Evolutionary conservation across 2,329 filamentous ascomycete genomes (phyloP).

Genomic region (Tolypocladium endophyticum): DNA sequence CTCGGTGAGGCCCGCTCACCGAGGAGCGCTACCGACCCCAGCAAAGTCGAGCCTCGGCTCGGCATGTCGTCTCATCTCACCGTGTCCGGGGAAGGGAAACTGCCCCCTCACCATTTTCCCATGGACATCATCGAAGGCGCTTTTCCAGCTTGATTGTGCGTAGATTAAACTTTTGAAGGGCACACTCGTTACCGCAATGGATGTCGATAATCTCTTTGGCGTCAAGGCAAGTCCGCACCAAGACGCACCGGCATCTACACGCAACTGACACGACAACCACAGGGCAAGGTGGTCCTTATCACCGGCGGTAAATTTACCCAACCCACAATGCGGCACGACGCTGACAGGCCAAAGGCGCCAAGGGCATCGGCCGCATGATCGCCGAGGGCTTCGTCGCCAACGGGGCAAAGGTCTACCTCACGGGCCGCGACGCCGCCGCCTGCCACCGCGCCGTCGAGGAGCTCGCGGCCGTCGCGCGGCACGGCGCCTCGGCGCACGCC

Average conservation of each 20-base stretch:
- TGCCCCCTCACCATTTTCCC: background rate
- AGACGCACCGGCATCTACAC: background rate
- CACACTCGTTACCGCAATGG: slow-evolving; percentile 29
- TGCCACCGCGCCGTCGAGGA: slow-evolving; percentile 46
- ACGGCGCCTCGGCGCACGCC: slow-evolving; percentile 38
- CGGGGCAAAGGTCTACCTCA: slow-evolving; percentile 55
- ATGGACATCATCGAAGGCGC: background rate
- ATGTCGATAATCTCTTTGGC: slow-evolving; percentile 42
- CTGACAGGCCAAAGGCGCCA: slow-evolving; percentile 25
- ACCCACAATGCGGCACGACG: background rate
- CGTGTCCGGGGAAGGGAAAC: background rate
- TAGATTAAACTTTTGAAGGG: background rate
- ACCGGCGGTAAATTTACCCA: slow-evolving; percentile 31
- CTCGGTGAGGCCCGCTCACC: background rate
- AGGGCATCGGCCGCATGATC: slow-evolving; percentile 60
- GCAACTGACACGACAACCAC: background rate
- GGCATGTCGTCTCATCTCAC: background rate
- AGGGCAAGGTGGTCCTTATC: slow-evolving; percentile 49
- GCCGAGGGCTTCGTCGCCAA: slow-evolving; percentile 54
- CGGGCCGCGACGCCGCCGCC: slow-evolving; percentile 49
- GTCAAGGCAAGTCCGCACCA: slow-evolving; percentile 38
- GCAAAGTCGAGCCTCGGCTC: background rate
- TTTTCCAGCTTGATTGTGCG: background rate
- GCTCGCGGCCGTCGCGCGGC: slow-evolving; percentile 36
- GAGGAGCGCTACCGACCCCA: background rate